A percentile compares a stretch with the other conserved stretches of the same genome.
Evolutionary conservation across 176 grass and related monocot species (phyloP).

Genomic region (Carex cristatella): DNA sequence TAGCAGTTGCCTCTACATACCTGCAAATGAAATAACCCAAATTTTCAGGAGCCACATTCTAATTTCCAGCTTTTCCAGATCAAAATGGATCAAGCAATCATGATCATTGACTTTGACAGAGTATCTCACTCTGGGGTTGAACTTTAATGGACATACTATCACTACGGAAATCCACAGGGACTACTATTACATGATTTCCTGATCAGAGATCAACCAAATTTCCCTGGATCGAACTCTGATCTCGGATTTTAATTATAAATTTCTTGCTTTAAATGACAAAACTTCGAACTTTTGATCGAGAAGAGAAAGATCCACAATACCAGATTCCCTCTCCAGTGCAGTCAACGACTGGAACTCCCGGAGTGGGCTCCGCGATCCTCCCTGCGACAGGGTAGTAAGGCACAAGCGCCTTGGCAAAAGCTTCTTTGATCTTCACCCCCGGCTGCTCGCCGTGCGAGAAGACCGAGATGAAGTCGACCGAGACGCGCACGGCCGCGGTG

Average conservation of each 20-base stretch:
- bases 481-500: slow-evolving; percentile 9
- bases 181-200: not conserved
- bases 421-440: not conserved
- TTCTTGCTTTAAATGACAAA: not conserved
- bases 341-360: slow-evolving; percentile 18
- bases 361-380: slow-evolving; percentile 8
- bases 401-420: slow-evolving; percentile 34
- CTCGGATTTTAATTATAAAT: not conserved
- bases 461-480: slow-evolving; percentile 35
- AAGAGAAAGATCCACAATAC: not conserved
- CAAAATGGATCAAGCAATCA: not conserved
- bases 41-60: not conserved
- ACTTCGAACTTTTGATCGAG: not conserved
- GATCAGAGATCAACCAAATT: slow-evolving; percentile 10
- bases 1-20: slow-evolving; percentile 65
- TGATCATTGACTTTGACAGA: not conserved
- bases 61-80: not conserved
- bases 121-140: not conserved
- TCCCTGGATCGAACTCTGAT: not conserved
- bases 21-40: slow-evolving; percentile 7
- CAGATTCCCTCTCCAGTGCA: slow-evolving; percentile 39
- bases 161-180: not conserved
- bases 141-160: not conserved
- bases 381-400: slow-evolving; percentile 41
- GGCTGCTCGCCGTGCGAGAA: slow-evolving; percentile 19